Evolutionary conservation across 768 basidiomycete species (phyloP), one percentile per base, ranked within the genome.

Genomic region (Termitomyces sp.): DNA sequence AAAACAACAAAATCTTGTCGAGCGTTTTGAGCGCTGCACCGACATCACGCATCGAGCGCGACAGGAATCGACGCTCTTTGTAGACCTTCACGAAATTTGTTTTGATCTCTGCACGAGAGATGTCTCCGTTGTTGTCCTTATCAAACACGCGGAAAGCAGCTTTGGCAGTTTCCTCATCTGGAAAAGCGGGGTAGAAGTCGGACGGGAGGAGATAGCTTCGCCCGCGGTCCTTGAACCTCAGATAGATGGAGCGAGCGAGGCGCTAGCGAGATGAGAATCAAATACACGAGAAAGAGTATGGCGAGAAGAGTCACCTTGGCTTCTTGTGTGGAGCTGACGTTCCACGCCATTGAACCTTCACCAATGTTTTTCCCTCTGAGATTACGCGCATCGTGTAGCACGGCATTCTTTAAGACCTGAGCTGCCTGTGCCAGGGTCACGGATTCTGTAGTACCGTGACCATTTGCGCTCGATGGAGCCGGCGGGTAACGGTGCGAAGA

Each of bases 101-200:
- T 71, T 90, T 92, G 66, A 92, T 79, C 69, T 92, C 90, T n/a
- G 81, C 75, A 37, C 84, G 82, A 14, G 86, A 84, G 55, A 91
- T 76, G 65, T 92, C 90, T 8, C 87, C 87, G 60, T 92, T 89
- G 65, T 81, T 78, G 67, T 92, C 90, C 62, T 76, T 79, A 70
- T 91, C 88, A 63, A 91, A 88, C 41, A 90, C 79, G 49, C 79
- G 79, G 76, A 92, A 92, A 2, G 89, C 90, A 12, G 75, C 76
- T 58, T 82, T 75, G 14, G 88, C 86, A 22, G 78, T 77, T 44
- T 73, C 78, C 12, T 72, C 68, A n/a, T 79, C 79, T 18, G 77
- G 63, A 64, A 88, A 92, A 12, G 85, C 89, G 7, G 86, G 84
- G 56, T 79, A 76, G 64, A 92, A 88, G 68, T 92, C 90, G 20